Conservation (phyloP, 2,329 filamentous ascomycete genomes). For the Colletotrichum sp. region DNA sequence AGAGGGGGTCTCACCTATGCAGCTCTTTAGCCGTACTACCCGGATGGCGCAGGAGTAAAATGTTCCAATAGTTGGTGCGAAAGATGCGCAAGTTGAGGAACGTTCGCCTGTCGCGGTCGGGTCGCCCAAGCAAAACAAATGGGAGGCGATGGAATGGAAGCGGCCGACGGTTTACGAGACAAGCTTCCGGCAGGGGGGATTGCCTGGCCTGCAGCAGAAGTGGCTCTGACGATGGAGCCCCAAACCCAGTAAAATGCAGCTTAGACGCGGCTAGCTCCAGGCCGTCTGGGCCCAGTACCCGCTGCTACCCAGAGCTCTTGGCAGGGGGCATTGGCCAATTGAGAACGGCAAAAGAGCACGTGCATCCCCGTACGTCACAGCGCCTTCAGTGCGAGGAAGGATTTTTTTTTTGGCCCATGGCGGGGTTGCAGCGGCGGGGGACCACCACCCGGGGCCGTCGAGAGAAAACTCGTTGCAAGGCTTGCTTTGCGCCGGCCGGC, state of each 20-base stretch:
- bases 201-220: not conserved
- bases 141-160: slow-evolving; percentile 13
- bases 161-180: slow-evolving; percentile 19
- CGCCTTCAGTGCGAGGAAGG: not conserved
- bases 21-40: not conserved
- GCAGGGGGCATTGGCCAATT: slow-evolving; percentile 19
- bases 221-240: not conserved
- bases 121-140: slow-evolving; percentile 13
- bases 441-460: not conserved
- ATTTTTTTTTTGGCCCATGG: not conserved
- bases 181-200: slow-evolving; percentile 13
- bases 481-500: slow-evolving; percentile 2
- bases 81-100: not conserved
- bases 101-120: slow-evolving; percentile 13
- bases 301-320: slow-evolving; percentile 1
- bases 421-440: slow-evolving; percentile 10
- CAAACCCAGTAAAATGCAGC: slow-evolving; percentile 1
- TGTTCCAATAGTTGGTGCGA: not conserved
- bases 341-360: slow-evolving; percentile 4
- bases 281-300: not conserved
- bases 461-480: not conserved
- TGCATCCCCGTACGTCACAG: slow-evolving; percentile 15
- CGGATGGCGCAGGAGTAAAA: not conserved
- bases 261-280: slow-evolving; percentile 2
- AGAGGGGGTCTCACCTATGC: slow-evolving; percentile 9